phyloP scores from a whole-genome alignment of 2,329 filamentous ascomycete species.

The Pseudocercospora ulei region DNA sequence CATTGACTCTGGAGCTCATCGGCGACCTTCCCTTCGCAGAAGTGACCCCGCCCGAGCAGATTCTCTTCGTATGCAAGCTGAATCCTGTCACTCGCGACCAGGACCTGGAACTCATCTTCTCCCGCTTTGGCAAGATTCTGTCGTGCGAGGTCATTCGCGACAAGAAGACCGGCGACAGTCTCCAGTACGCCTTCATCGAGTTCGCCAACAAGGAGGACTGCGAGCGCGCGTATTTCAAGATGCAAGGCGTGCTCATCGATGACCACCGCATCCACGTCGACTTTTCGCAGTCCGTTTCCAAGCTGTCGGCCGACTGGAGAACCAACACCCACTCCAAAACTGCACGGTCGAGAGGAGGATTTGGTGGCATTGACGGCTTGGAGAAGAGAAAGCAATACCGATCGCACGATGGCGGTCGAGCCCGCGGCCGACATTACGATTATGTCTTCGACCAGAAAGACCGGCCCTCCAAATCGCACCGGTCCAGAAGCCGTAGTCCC shows the following conservation, averaged over 20 bases:
- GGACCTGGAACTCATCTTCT: slow-evolving; percentile 91
- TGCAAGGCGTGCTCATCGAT: slow-evolving; percentile 94
- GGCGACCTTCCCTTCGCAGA: slow-evolving; percentile 95
- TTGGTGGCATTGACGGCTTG: slow-evolving; percentile 77
- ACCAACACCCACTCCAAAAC: slow-evolving; percentile 76
- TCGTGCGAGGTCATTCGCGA: slow-evolving; percentile 95
- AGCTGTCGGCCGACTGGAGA: slow-evolving; percentile 81
- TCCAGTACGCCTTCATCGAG: slow-evolving; percentile 97
- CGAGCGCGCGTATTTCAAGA: slow-evolving; percentile 95
- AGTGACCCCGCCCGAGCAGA: slow-evolving; percentile 92
- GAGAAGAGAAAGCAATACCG: slow-evolving; percentile 89
- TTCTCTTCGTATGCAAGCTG: slow-evolving; percentile 95
- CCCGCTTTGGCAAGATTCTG: slow-evolving; percentile 86
- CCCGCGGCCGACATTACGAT: slow-evolving; percentile 50
- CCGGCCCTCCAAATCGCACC: slow-evolving; percentile 15
- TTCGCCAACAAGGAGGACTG: slow-evolving; percentile 88
- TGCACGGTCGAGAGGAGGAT: slow-evolving; percentile 59
- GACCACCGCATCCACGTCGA: slow-evolving; percentile 97
- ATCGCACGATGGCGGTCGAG: slow-evolving; percentile 43
- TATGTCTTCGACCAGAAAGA: slow-evolving; percentile 70
- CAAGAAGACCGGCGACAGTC: slow-evolving; percentile 81
- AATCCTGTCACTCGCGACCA: slow-evolving; percentile 94
- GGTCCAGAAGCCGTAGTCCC: slow-evolving; percentile 28
- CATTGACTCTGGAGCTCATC: slow-evolving; percentile 92
- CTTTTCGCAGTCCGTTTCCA: slow-evolving; percentile 87